Conservation (phyloP, 1,284 basidiomycete species). For the Malassezia nana region DNA sequence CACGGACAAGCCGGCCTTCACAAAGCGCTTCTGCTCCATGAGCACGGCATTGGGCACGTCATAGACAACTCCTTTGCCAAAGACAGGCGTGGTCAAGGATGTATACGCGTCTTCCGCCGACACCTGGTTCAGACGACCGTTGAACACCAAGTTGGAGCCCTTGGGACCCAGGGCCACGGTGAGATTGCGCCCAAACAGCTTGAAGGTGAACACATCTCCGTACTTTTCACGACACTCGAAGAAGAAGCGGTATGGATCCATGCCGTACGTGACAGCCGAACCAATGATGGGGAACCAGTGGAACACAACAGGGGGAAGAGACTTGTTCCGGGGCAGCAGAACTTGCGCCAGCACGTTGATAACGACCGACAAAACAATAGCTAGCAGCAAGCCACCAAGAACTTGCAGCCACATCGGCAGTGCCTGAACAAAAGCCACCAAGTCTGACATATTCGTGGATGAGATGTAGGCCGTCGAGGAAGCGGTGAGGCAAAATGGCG, state of each 20-base stretch:
- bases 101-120: slow-evolving; percentile 96
- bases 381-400: not conserved
- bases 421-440: not conserved
- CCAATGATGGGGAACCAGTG: slow-evolving; percentile 68
- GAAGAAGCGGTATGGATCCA: slow-evolving; percentile 69
- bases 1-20: slow-evolving; percentile 69
- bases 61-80: slow-evolving; percentile 95
- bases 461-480: not conserved
- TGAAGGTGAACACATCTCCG: slow-evolving; percentile 69
- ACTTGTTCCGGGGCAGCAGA: slow-evolving; percentile 26
- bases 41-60: slow-evolving; percentile 90
- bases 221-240: slow-evolving; percentile 66
- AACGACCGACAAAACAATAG: slow-evolving; percentile 48
- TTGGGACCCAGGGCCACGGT: slow-evolving; percentile 85
- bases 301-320: slow-evolving; percentile 65
- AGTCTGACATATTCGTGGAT: not conserved
- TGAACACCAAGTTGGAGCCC: slow-evolving; percentile 88
- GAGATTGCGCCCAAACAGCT: slow-evolving; percentile 71
- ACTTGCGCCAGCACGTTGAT: slow-evolving; percentile 56
- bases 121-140: slow-evolving; percentile 81
- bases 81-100: slow-evolving; percentile 51
- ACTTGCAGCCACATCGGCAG: slow-evolving; percentile 9
- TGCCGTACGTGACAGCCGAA: slow-evolving; percentile 63
- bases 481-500: slow-evolving; percentile 1
- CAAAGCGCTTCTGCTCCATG: slow-evolving; percentile 98